Evolutionary conservation across 805 yeast genomes (phyloP).

Genomic region (Candida oleophila): DNA sequence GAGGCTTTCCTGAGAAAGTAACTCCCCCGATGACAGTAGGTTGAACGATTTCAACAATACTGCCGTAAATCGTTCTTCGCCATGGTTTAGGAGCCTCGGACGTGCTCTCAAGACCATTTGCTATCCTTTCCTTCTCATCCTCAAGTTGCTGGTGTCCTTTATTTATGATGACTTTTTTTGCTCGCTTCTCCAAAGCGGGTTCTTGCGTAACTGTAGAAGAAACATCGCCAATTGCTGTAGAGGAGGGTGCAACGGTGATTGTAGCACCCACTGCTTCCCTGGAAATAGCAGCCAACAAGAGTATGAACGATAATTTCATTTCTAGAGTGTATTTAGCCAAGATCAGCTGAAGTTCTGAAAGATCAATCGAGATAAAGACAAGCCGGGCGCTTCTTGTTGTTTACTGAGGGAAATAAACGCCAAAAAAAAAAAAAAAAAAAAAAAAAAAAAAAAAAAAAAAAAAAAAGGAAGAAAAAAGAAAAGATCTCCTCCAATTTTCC

Average conservation of each 20-base stretch:
- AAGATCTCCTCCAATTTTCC: no score
- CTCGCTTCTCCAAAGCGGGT: slow-evolving; percentile 23
- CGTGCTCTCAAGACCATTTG: slow-evolving; percentile 7
- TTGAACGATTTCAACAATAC: slow-evolving; percentile 55
- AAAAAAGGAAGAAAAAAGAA: background rate
- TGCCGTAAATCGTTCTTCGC: slow-evolving; percentile 66
- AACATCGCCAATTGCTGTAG: background rate
- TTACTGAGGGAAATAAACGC: background rate
- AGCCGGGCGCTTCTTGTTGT: slow-evolving; percentile 2
- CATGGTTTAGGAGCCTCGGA: slow-evolving; percentile 54
- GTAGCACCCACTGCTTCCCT: background rate
- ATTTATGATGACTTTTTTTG: slow-evolving; percentile 28
- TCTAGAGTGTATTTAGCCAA: no score
- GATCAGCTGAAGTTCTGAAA: background rate
- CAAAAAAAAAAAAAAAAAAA: background rate
- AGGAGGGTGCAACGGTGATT: background rate
- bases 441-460: background rate
- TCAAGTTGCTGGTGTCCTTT: slow-evolving; percentile 27
- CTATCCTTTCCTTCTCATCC: slow-evolving; percentile 14
- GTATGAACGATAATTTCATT: slow-evolving; percentile 4
- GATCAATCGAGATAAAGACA: slow-evolving; percentile 1
- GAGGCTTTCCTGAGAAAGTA: slow-evolving; percentile 67
- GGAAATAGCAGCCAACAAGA: background rate
- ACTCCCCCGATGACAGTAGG: slow-evolving; percentile 66
- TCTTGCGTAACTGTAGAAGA: background rate